A percentile compares a stretch with the other conserved stretches of the same genome.
Conservation (phyloP, 2,329 filamentous ascomycete genomes). For the Curvularia spicifera region DNA sequence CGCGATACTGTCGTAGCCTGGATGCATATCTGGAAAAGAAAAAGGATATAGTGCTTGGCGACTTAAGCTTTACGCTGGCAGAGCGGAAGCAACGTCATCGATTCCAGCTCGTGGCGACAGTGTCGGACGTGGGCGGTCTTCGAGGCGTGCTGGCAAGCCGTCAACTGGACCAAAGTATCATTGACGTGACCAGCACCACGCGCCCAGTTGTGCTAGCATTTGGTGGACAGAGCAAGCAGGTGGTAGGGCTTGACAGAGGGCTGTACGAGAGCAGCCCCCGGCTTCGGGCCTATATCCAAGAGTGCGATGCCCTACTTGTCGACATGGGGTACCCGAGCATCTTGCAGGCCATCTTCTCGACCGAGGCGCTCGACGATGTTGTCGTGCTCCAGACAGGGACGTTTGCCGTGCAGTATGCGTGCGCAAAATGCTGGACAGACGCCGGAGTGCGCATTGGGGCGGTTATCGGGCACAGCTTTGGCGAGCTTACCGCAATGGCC, state of each 20-base stretch:
- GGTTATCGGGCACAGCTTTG: constrained; percentile 39
- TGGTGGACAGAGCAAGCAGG: constrained; percentile 21
- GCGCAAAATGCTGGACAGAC: background rate
- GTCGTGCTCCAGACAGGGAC: background rate
- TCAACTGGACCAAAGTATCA: background rate
- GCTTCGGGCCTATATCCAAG: constrained; percentile 8
- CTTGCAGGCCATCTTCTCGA: background rate
- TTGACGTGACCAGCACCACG: background rate
- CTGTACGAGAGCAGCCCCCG: constrained; percentile 14
- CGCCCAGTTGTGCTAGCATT: constrained; percentile 23
- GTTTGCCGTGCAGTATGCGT: constrained; percentile 3
- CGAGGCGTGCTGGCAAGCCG: background rate
- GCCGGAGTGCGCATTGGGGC: background rate
- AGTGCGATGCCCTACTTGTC: background rate
- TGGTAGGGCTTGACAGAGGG: constrained; percentile 10
- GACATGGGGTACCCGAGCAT: constrained; percentile 1
- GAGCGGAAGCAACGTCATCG: constrained; percentile 6
- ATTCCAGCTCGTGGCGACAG: constrained; percentile 1
- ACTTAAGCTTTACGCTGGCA: constrained; percentile 3
- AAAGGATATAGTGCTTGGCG: background rate
- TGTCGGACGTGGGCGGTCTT: background rate
- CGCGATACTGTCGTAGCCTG: background rate
- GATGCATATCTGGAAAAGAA: background rate
- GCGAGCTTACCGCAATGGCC: constrained; percentile 49
- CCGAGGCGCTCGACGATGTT: background rate